These are phyloP conservation scores for Neofusicoccum parvum DNA, from an alignment of 2,329 filamentous ascomycete genomes.

Conservation along the genomic window DNA sequence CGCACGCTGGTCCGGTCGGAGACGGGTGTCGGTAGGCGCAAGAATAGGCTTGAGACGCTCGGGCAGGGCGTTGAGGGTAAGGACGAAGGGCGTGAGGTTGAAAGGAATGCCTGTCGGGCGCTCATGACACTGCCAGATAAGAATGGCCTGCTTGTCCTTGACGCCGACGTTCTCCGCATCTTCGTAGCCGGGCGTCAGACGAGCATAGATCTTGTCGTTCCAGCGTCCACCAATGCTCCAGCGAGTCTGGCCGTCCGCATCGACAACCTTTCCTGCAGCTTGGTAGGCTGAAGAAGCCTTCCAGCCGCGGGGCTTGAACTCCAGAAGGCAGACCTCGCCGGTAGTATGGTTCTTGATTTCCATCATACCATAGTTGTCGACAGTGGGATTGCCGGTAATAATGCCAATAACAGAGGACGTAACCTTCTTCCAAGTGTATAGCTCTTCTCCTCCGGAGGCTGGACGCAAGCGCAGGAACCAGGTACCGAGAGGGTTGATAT, in stretches of 20 bases:
- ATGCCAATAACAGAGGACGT: constrained; percentile 98
- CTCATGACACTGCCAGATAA: constrained; percentile 88
- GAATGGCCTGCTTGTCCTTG: constrained; percentile 71
- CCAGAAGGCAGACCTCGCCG: constrained; percentile 82
- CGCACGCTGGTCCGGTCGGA: constrained; percentile 90
- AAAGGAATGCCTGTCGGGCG: constrained; percentile 87
- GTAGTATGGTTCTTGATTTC: constrained; percentile 97
- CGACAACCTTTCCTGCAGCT: constrained; percentile 82
- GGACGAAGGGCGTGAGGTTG: constrained; percentile 93
- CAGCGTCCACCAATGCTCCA: constrained; percentile 92
- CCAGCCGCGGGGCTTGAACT: constrained; percentile 96
- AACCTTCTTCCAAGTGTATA: constrained; percentile 99
- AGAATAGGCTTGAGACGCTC: constrained; percentile 77
- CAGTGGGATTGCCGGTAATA: constrained; percentile 91
- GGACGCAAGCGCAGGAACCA: constrained; percentile 92
- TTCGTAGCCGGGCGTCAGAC: constrained; percentile 88
- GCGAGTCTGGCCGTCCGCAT: constrained; percentile 74
- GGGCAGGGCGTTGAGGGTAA: constrained; percentile 90
- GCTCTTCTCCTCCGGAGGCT: constrained; percentile 72
- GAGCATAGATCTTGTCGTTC: constrained; percentile 97
- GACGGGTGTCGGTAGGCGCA: constrained; percentile 89
- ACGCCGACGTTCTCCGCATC: constrained; percentile 45
- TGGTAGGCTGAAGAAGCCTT: constrained; percentile 91
- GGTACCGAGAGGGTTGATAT: constrained; percentile 92
- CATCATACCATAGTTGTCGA: constrained; percentile 98